Evolutionary conservation across 306 rosid species (phyloP).

Genomic region (Hylodesmum podocarpum): DNA sequence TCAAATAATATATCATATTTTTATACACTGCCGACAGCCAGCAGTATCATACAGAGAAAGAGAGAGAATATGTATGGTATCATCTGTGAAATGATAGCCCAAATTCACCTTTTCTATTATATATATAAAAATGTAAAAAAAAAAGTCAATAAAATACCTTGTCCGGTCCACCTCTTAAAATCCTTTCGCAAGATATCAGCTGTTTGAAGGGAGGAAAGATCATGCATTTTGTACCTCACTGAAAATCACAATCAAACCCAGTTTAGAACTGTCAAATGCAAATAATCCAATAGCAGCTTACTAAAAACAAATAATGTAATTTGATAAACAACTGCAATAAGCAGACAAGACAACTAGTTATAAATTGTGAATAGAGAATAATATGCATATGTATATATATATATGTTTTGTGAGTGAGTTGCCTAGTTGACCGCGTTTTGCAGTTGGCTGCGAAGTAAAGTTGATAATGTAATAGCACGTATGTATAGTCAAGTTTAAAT

Average conservation of each 20-base stretch:
- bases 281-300: not conserved
- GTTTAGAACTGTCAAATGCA: not conserved
- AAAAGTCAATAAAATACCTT: slow-evolving; percentile 48
- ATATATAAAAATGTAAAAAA: not conserved
- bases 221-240: slow-evolving; percentile 81
- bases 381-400: no score
- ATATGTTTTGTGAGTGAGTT: no score
- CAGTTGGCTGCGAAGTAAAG: no score
- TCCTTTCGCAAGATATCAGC: slow-evolving; percentile 68
- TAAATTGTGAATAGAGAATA: no score
- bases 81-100: not conserved
- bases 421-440: no score
- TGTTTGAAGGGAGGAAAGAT: slow-evolving; percentile 54
- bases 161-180: slow-evolving; percentile 80
- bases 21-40: no score
- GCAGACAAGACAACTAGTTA: no score
- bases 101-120: not conserved
- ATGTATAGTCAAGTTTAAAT: not conserved
- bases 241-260: slow-evolving; percentile 13
- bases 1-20: no score
- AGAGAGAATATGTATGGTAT: no score
- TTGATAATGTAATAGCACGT: not conserved
- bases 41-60: no score
- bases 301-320: no score
- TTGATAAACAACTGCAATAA: no score